Percentiles rank a stretch among this genome's conserved stretches.
phyloP scores from a whole-genome alignment of 1,139 yeast species.

The Groenewaldozyma sp. region DNA sequence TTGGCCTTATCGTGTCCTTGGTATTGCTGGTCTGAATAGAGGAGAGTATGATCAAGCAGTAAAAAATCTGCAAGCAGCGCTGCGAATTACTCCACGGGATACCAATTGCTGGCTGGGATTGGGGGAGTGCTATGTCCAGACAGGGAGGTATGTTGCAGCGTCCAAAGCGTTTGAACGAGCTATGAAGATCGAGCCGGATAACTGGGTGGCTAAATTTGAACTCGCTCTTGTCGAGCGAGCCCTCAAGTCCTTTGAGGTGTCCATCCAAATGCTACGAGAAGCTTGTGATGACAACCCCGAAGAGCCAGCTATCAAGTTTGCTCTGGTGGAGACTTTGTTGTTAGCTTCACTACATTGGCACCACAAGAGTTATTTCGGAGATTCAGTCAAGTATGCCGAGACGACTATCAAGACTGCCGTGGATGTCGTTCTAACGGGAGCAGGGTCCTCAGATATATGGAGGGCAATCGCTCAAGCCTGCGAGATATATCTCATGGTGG shows the following conservation, averaged over 20 bases:
- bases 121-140: slow-evolving; percentile 81
- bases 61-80: slow-evolving; percentile 79
- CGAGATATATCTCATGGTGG: slow-evolving; percentile 37
- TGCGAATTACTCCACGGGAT: slow-evolving; percentile 60
- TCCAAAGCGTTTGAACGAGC: slow-evolving; percentile 71
- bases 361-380: slow-evolving; percentile 55
- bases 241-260: slow-evolving; percentile 42
- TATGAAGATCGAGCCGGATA: slow-evolving; percentile 39
- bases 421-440: slow-evolving; percentile 15
- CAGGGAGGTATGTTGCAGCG: slow-evolving; percentile 85
- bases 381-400: slow-evolving; percentile 44
- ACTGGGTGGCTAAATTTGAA: slow-evolving; percentile 58
- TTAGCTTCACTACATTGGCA: slow-evolving; percentile 46
- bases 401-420: slow-evolving; percentile 31
- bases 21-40: slow-evolving; percentile 63
- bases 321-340: slow-evolving; percentile 50
- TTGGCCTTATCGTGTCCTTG: slow-evolving; percentile 89
- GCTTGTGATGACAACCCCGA: slow-evolving; percentile 30
- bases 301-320: slow-evolving; percentile 49
- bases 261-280: slow-evolving; percentile 33
- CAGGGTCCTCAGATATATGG: slow-evolving; percentile 45
- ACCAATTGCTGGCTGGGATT: slow-evolving; percentile 83
- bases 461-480: slow-evolving; percentile 43
- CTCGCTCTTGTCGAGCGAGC: slow-evolving; percentile 52
- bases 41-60: slow-evolving; percentile 75